A percentile compares a stretch with the other conserved stretches of the same genome.
Conservation (phyloP, 495 filamentous ascomycete species). For the Talaromyces thailandensis region DNA sequence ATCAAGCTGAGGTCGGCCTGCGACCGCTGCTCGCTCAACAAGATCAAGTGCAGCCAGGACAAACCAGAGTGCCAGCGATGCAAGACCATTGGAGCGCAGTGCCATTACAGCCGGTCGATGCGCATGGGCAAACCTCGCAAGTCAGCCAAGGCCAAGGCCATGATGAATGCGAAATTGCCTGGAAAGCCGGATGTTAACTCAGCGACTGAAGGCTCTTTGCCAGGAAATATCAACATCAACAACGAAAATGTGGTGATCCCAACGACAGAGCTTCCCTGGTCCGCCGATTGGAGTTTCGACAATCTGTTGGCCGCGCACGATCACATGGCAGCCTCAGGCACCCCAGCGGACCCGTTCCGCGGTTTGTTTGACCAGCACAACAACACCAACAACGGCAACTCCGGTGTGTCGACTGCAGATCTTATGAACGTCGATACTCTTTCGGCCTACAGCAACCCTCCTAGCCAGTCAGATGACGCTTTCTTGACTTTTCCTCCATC, state of each 20-base stretch:
- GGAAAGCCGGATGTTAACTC: neutral
- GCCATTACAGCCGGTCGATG: conserved; percentile 13
- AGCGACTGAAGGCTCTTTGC: neutral
- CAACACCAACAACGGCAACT: neutral
- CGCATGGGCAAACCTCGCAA: conserved; percentile 13
- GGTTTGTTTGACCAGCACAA: neutral
- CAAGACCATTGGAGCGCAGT: conserved; percentile 8
- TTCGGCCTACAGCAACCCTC: neutral
- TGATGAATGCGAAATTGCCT: conserved; percentile 6
- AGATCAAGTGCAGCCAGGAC: conserved; percentile 16
- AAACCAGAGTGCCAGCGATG: conserved; percentile 16
- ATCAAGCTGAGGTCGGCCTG: conserved; percentile 15
- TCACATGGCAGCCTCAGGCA: neutral
- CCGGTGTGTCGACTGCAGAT: neutral
- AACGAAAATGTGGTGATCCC: neutral
- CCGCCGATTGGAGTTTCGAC: conserved; percentile 7
- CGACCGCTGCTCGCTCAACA: conserved; percentile 14
- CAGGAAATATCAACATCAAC: neutral
- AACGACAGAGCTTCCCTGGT: conserved; percentile 3
- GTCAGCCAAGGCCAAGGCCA: conserved; percentile 6
- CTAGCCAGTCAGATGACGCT: conserved; percentile 3
- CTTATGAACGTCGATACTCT: neutral
- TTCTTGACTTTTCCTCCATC: conserved; percentile 1
- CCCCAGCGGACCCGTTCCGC: neutral
- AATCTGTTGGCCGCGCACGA: conserved; percentile 1